These are phyloP conservation scores for Clarireedia sp. DNA, from an alignment of 2,329 filamentous ascomycete species.

Conservation along the genomic window DNA sequence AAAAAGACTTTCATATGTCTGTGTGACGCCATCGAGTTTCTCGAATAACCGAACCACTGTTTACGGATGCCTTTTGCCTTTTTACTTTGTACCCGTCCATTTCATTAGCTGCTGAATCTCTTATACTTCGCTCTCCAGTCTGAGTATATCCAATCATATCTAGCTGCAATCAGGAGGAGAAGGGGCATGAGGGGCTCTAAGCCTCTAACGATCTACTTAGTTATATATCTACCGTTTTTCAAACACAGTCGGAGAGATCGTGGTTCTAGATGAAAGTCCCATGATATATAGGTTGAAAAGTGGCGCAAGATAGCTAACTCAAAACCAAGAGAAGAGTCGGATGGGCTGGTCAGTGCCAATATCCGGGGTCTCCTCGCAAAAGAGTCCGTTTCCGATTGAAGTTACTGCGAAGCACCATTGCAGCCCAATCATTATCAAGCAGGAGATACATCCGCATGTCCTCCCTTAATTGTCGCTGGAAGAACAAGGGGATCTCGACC, in stretches of 20 bases:
- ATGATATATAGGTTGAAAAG: neutral
- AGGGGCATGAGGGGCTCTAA: neutral
- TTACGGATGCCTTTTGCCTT: too few relatives aligned
- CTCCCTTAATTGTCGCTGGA: neutral
- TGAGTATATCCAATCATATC: too few relatives aligned
- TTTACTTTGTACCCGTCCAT: too few relatives aligned
- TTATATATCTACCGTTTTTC: too few relatives aligned
- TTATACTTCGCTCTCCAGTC: too few relatives aligned
- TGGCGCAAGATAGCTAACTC: neutral
- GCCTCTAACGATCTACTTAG: too few relatives aligned
- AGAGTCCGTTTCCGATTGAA: neutral
- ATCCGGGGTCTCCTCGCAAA: neutral
- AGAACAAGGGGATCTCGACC: neutral
- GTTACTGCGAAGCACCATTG: too few relatives aligned
- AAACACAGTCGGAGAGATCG: too few relatives aligned
- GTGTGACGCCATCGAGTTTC: slow-evolving; percentile 4
- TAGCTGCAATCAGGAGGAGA: too few relatives aligned
- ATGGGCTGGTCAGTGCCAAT: neutral
- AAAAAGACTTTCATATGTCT: neutral
- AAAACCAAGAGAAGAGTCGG: neutral
- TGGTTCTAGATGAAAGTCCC: neutral
- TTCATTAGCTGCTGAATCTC: too few relatives aligned
- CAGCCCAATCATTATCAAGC: too few relatives aligned
- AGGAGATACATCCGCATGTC: too few relatives aligned
- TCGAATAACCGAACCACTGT: neutral